Evolutionary conservation across 2,329 filamentous ascomycete species (phyloP), one percentile per base, ranked within the genome.

Genomic region (Coleophoma cylindrospora): DNA sequence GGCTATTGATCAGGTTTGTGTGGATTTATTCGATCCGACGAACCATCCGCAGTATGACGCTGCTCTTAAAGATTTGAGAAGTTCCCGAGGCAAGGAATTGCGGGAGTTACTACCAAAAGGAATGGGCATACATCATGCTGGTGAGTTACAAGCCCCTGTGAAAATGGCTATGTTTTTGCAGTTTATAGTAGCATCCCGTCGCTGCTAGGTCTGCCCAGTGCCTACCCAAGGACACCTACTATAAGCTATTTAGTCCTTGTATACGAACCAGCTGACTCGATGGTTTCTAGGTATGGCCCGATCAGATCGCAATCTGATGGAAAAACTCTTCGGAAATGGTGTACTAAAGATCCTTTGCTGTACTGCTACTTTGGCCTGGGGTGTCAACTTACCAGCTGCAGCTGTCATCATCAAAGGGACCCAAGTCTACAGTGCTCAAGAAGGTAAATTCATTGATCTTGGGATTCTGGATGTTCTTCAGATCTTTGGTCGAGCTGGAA

Each of bases 321-420:
- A 99, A 67, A 83, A 89, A 15, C 78, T 97, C 14, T 99, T 99
- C 60, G 82, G 78, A 3, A 87, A 95, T 58, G 95, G 94, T 22
- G 86, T 97, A n/a, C 80, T 97, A 60, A 96, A 94, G 67, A 91
- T 99, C 1, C 84, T 99, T 19, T 97, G 92, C 75, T 99, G 95
- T 82, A 99, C 94, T 2, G 94, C 94, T 11, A 99, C 94, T 1
- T 77, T 99, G 22, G 94, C 94, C 1, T 99, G 94, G 94, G 94
- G 94, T 83, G 92, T 99, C 65, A 99, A 99, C 68, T 81, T 99
- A 68, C 94, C 94, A 1, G 94, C 94, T 34, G 94, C 94, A 0
- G 95, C 94, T 0, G 94, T 99, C 46, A 81, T 99, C 48, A 99
- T 99, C 77, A 99, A 99, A 67, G 94, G 94, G 14, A 99, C 94